Percentiles rank a stretch among this genome's conserved stretches.
phyloP scores from a whole-genome alignment of 2,329 filamentous ascomycete genomes.

The Myriosclerotinia duriaeana region DNA sequence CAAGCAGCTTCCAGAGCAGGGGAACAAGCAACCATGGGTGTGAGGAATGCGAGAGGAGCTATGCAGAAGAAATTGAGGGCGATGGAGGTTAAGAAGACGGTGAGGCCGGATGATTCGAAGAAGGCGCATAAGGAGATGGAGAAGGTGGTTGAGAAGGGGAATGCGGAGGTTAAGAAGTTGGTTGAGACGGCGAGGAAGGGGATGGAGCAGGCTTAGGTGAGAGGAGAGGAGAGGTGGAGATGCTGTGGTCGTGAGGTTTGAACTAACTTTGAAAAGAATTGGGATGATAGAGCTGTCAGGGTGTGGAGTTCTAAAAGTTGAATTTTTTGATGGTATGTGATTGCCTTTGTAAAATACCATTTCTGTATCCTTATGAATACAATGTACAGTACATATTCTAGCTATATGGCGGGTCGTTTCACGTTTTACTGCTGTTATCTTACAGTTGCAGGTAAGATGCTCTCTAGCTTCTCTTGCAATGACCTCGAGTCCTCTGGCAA shows the following conservation, averaged over 20 bases:
- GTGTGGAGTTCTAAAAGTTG: slow-evolving; percentile 5
- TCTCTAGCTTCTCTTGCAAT: slow-evolving; percentile 37
- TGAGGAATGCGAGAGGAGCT: slow-evolving; percentile 40
- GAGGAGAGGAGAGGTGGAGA: neutral
- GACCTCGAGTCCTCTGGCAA: slow-evolving; percentile 35
- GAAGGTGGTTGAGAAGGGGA: slow-evolving; percentile 42
- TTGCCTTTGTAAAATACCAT: slow-evolving; percentile 30
- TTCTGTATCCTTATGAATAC: slow-evolving; percentile 18
- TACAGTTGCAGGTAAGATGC: slow-evolving; percentile 32
- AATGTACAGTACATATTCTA: slow-evolving; percentile 23
- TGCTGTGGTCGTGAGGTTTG: neutral
- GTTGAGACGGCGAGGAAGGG: slow-evolving; percentile 42
- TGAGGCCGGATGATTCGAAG: slow-evolving; percentile 43
- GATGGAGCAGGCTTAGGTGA: slow-evolving; percentile 38
- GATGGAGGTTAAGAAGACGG: slow-evolving; percentile 40
- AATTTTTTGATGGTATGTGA: slow-evolving; percentile 15
- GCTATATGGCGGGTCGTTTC: slow-evolving; percentile 12
- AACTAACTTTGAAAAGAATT: neutral
- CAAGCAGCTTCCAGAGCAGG: slow-evolving; percentile 39
- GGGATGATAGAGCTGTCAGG: neutral
- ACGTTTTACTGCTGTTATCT: slow-evolving; percentile 9
- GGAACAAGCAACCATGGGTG: slow-evolving; percentile 36
- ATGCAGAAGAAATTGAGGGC: slow-evolving; percentile 43
- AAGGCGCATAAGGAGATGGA: slow-evolving; percentile 45
- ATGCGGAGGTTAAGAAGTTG: slow-evolving; percentile 41